phyloP scores from a whole-genome alignment of 1,139 yeast species.

The Zygosaccharomyces pseudobailii region DNA sequence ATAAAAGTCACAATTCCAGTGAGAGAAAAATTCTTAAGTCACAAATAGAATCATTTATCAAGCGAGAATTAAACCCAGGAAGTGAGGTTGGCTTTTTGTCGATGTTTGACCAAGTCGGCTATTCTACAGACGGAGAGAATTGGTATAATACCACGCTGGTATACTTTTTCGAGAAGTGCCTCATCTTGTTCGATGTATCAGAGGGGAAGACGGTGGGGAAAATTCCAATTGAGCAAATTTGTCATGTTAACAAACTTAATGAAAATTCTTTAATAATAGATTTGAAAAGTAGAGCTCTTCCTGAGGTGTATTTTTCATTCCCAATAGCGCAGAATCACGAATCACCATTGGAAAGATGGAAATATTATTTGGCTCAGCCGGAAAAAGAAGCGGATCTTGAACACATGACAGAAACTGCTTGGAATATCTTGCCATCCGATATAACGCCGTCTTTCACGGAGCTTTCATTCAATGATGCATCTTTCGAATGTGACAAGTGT shows the following conservation, averaged over 20 bases:
- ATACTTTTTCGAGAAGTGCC: slow-evolving; percentile 15
- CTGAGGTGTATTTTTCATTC: slow-evolving; percentile 29
- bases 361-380: slow-evolving; percentile 17
- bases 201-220: slow-evolving; percentile 21
- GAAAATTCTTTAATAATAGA: slow-evolving; percentile 20
- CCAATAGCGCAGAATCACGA: slow-evolving; percentile 3
- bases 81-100: slow-evolving; percentile 10
- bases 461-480: not conserved
- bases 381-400: slow-evolving; percentile 36
- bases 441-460: slow-evolving; percentile 13
- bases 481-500: slow-evolving; percentile 18
- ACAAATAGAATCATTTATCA: slow-evolving; percentile 6
- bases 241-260: slow-evolving; percentile 15
- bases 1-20: not conserved
- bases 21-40: slow-evolving; percentile 1
- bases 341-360: slow-evolving; percentile 22
- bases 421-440: slow-evolving; percentile 36
- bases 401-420: slow-evolving; percentile 50
- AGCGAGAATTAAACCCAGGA: slow-evolving; percentile 7
- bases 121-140: slow-evolving; percentile 27
- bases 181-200: slow-evolving; percentile 20
- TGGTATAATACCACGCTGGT: slow-evolving; percentile 21
- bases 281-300: slow-evolving; percentile 27
- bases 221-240: slow-evolving; percentile 23
- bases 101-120: slow-evolving; percentile 16